phyloP scores from a whole-genome alignment of 108 stramenopile genomes.

The Fragilaria crotonensis region DNA sequence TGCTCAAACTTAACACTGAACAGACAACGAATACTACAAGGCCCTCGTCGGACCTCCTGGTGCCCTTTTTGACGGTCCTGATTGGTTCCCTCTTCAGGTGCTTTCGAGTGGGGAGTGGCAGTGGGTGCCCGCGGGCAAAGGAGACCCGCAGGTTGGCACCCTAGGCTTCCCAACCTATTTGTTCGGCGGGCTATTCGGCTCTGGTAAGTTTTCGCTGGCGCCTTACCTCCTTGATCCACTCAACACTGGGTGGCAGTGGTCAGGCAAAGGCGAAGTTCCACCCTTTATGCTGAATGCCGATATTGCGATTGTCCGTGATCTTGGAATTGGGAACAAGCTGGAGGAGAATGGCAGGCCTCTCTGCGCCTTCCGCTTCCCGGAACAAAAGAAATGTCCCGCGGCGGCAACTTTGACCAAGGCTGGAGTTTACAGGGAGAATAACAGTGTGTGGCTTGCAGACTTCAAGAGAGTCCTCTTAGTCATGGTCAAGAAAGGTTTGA shows the following conservation, averaged over 20 bases:
- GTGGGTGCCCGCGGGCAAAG: conserved; percentile 6
- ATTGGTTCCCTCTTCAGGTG: conserved; percentile 16
- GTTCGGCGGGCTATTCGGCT: too few species aligned
- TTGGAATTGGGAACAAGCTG: conserved; percentile 9
- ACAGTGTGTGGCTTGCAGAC: conserved; percentile 12
- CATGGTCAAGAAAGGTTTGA: conserved; percentile 28
- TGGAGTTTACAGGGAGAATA: conserved; percentile 7
- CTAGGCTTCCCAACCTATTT: too few species aligned
- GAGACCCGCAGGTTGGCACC: too few species aligned
- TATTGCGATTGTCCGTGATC: conserved; percentile 28
- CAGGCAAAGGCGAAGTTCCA: neutral
- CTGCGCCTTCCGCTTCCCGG: conserved; percentile 12
- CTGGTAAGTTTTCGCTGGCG: too few species aligned
- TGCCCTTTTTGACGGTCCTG: neutral
- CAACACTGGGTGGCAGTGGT: too few species aligned
- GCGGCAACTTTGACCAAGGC: conserved; percentile 3
- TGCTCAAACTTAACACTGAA: too few species aligned
- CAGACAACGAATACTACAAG: neutral
- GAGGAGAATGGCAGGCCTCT: conserved; percentile 1
- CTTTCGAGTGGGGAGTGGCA: conserved; percentile 17
- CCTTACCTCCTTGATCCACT: too few species aligned
- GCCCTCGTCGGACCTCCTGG: neutral
- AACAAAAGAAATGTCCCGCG: conserved; percentile 16
- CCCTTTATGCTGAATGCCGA: conserved; percentile 29
- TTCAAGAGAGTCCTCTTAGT: conserved; percentile 18